Percentiles rank a stretch among this genome's conserved stretches.
Conservation (phyloP, 2,329 filamentous ascomycete species). For the Pseudogymnoascus sp. region DNA sequence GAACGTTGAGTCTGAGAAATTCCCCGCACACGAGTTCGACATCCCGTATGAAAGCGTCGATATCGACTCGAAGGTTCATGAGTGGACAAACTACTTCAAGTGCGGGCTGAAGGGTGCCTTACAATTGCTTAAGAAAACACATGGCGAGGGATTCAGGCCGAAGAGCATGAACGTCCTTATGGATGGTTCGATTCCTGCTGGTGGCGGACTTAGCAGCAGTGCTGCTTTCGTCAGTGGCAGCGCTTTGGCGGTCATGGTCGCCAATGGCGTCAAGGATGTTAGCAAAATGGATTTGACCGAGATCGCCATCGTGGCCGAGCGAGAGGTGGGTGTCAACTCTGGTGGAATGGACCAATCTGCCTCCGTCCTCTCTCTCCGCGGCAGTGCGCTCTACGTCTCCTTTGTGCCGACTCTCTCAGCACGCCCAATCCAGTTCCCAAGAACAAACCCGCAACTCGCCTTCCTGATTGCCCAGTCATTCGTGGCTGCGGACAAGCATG, state of each 20-base stretch:
- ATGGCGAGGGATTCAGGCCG: conserved; percentile 53
- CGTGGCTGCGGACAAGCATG: conserved; percentile 88
- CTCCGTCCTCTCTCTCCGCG: conserved; percentile 83
- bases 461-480: conserved; percentile 95
- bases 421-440: conserved; percentile 72
- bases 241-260: conserved; percentile 77
- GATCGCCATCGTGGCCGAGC: conserved; percentile 88
- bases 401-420: conserved; percentile 76
- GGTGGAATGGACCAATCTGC: conserved; percentile 98
- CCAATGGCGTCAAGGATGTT: conserved; percentile 69
- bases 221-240: conserved; percentile 90
- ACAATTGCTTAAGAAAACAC: conserved; percentile 63
- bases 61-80: conserved; percentile 77
- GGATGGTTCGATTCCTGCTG: conserved; percentile 85
- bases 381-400: conserved; percentile 80
- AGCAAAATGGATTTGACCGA: conserved; percentile 91
- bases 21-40: conserved; percentile 66
- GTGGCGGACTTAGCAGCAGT: conserved; percentile 86
- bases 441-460: conserved; percentile 71
- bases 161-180: conserved; percentile 80
- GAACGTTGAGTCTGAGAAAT: conserved; percentile 71
- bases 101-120: conserved; percentile 78
- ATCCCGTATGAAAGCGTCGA: conserved; percentile 59
- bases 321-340: conserved; percentile 90
- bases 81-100: conserved; percentile 99